phyloP scores from a whole-genome alignment of 208 protist species.

The Crithidia bombi region DNA sequence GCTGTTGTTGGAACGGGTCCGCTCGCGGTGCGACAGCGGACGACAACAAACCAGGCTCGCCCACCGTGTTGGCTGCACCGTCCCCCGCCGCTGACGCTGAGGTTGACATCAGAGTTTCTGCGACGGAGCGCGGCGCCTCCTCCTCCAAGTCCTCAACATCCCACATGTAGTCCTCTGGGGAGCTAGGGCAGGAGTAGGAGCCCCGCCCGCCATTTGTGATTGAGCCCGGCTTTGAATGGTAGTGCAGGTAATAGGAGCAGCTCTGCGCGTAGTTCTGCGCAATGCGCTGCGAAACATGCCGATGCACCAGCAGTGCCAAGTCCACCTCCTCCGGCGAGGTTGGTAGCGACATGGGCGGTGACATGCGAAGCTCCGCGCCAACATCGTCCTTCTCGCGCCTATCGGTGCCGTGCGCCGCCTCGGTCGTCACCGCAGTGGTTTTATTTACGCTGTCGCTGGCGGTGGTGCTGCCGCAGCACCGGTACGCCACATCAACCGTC shows the following conservation, averaged over 20 bases:
- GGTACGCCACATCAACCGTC: neutral
- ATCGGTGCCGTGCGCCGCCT: neutral
- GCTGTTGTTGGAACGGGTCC: conserved; percentile 14
- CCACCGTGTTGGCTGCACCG: neutral
- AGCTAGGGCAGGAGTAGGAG: conserved; percentile 2
- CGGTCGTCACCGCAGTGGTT: neutral
- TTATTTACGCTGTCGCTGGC: neutral
- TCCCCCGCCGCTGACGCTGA: neutral
- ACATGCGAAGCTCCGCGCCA: neutral
- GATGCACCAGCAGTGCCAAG: conserved; percentile 17
- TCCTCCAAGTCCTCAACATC: conserved; percentile 7
- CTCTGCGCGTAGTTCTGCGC: conserved; percentile 24
- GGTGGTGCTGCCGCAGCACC: neutral
- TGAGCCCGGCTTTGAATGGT: conserved; percentile 15
- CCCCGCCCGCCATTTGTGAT: neutral
- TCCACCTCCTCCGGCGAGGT: conserved; percentile 11
- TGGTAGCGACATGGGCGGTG: conserved; percentile 6
- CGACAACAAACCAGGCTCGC: too few species aligned
- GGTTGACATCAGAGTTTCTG: neutral
- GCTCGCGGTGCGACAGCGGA: neutral
- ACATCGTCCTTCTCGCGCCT: neutral
- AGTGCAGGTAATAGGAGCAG: conserved; percentile 21
- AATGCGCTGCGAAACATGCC: conserved; percentile 18
- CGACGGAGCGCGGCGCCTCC: neutral
- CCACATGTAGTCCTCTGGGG: conserved; percentile 14